Evolutionary conservation across 768 basidiomycete genomes (phyloP).

Genomic region (Fomitopsis serialis): DNA sequence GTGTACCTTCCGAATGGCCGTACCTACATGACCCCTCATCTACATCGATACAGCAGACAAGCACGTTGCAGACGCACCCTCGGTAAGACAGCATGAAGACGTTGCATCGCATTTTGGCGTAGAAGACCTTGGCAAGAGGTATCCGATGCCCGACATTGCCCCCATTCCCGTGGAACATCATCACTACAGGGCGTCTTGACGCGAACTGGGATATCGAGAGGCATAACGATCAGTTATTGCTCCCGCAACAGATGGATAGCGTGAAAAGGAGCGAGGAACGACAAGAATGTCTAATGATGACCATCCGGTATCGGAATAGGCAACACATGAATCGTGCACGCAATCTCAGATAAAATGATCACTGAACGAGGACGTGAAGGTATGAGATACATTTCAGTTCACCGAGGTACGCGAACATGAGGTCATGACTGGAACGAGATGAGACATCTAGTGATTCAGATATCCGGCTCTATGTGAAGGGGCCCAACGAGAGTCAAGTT

Average conservation of each 20-base stretch:
- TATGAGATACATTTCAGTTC: too few species aligned
- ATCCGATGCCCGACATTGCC: slow-evolving; percentile 88
- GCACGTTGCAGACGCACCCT: slow-evolving; percentile 48
- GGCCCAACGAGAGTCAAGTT: too few species aligned
- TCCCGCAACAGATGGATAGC: too few species aligned
- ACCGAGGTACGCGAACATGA: too few species aligned
- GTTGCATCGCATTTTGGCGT: slow-evolving; percentile 80
- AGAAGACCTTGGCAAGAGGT: slow-evolving; percentile 82
- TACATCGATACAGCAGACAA: neutral
- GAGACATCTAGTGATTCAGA: too few species aligned
- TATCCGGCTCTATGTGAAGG: too few species aligned
- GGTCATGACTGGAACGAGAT: too few species aligned
- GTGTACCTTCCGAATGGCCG: slow-evolving; percentile 80
- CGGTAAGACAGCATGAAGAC: slow-evolving; percentile 93
- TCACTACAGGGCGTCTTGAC: slow-evolving; percentile 66
- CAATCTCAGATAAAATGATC: neutral
- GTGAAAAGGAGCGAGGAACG: too few species aligned
- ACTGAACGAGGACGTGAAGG: neutral
- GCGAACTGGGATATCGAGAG: slow-evolving; percentile 29
- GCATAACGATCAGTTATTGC: neutral
- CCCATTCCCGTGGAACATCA: slow-evolving; percentile 93
- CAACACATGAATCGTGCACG: too few species aligned
- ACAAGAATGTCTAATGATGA: too few species aligned
- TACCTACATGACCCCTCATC: slow-evolving; percentile 46
- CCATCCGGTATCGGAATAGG: too few species aligned